phyloP scores from a whole-genome alignment of 345 rosid species.

The Citrus maxima region DNA sequence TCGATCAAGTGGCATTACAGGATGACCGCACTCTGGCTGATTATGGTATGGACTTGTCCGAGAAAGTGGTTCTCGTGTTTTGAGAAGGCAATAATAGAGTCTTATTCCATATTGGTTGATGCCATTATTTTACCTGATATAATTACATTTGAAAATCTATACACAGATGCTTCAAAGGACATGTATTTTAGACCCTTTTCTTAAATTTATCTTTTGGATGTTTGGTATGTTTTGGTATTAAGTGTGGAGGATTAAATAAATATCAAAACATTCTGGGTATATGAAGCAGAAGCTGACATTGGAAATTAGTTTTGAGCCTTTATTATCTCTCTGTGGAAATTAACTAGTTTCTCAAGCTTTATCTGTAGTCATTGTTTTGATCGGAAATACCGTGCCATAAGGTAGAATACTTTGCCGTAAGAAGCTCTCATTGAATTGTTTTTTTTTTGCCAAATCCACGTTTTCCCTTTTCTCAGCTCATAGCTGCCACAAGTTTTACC shows the following conservation, averaged over 20 bases:
- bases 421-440: no score
- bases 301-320: no score
- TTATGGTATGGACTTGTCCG: neutral
- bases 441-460: no score
- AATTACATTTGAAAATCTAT: neutral
- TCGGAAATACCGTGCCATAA: no score
- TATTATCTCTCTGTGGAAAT: no score
- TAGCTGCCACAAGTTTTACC: no score
- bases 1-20: neutral
- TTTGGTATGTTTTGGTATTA: neutral
- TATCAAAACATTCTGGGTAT: neutral
- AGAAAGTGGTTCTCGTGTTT: neutral
- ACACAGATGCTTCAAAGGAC: neutral
- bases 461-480: no score
- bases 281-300: neutral
- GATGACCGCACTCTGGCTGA: slow-evolving; percentile 2
- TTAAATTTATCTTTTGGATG: neutral
- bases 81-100: neutral
- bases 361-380: no score
- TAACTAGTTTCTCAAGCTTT: no score
- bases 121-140: neutral
- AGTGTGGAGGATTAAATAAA: neutral
- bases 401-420: no score
- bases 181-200: neutral
- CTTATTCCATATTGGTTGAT: neutral